These are phyloP conservation scores for Extremus antarcticus DNA, from an alignment of 495 filamentous ascomycete species.

Conservation along the genomic window DNA sequence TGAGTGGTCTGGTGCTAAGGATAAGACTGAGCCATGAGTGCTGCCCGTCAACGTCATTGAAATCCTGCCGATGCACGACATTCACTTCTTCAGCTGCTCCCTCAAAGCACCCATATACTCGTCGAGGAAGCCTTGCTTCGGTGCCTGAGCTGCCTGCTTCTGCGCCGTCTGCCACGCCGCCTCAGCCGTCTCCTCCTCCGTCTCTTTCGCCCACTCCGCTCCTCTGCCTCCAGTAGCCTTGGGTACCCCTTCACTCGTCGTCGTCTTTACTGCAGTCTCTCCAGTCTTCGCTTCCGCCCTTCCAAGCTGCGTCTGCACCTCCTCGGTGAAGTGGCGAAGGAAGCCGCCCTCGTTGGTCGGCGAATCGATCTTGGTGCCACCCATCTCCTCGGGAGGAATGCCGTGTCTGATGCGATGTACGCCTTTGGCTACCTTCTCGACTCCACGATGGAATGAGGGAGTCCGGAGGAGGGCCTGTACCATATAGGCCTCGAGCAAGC, in stretches of 20 bases:
- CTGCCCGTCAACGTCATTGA: not conserved
- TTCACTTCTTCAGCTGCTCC: slow-evolving; percentile 6
- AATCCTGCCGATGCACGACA: not conserved
- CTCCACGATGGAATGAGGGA: slow-evolving; percentile 26
- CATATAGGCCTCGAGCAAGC: slow-evolving; percentile 11
- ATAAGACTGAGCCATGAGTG: not conserved
- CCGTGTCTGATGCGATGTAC: slow-evolving; percentile 22
- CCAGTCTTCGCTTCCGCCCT: slow-evolving; percentile 6
- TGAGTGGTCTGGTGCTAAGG: not conserved
- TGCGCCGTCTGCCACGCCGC: slow-evolving; percentile 11
- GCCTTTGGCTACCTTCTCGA: slow-evolving; percentile 22
- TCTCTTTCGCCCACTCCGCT: slow-evolving; percentile 1
- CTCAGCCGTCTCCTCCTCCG: slow-evolving; percentile 10
- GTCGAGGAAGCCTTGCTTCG: slow-evolving; percentile 8
- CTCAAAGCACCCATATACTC: slow-evolving; percentile 12
- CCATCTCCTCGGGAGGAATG: slow-evolving; percentile 27
- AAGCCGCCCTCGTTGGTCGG: slow-evolving; percentile 12
- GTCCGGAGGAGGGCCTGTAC: slow-evolving; percentile 22
- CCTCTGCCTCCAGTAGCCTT: slow-evolving; percentile 2
- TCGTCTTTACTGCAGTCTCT: slow-evolving; percentile 1
- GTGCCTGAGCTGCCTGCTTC: not conserved
- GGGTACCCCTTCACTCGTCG: not conserved
- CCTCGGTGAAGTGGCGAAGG: slow-evolving; percentile 26
- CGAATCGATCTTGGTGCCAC: slow-evolving; percentile 27
- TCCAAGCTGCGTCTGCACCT: slow-evolving; percentile 22